Evolutionary conservation across 2,329 filamentous ascomycete genomes (phyloP).

Genomic region (Podosphaera xanthii): DNA sequence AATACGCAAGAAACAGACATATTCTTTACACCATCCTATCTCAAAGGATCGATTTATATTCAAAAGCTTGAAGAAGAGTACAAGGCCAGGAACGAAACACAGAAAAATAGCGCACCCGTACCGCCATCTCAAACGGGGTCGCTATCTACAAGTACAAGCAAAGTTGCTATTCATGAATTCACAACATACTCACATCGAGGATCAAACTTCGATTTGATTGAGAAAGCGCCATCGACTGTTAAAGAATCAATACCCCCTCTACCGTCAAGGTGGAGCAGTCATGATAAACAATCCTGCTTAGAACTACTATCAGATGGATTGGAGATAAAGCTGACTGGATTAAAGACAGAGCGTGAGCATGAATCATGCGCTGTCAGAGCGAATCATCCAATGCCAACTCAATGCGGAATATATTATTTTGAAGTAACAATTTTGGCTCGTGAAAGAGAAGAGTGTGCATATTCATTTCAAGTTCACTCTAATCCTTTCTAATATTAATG

Average conservation of each 20-base stretch:
- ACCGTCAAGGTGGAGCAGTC: slow-evolving; percentile 61
- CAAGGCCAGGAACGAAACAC: slow-evolving; percentile 30
- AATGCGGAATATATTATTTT: slow-evolving; percentile 89
- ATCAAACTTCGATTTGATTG: slow-evolving; percentile 65
- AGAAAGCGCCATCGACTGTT: slow-evolving; percentile 39
- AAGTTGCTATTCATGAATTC: slow-evolving; percentile 28
- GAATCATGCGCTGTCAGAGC: slow-evolving; percentile 68
- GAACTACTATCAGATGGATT: slow-evolving; percentile 54
- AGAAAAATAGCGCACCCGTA: slow-evolving; percentile 20
- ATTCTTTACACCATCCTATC: slow-evolving; percentile 72
- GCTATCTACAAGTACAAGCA: slow-evolving; percentile 32
- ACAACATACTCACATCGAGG: slow-evolving; percentile 46
- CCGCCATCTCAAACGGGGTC: slow-evolving; percentile 23
- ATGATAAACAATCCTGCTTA: slow-evolving; percentile 49
- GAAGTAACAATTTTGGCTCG: slow-evolving; percentile 47
- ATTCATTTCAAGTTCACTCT: background rate
- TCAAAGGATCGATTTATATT: slow-evolving; percentile 56
- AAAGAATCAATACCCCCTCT: slow-evolving; percentile 44
- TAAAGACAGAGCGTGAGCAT: slow-evolving; percentile 29
- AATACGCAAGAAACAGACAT: slow-evolving; percentile 14
- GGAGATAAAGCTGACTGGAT: slow-evolving; percentile 38
- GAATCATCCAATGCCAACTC: slow-evolving; percentile 65
- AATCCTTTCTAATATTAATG: slow-evolving; percentile 4
- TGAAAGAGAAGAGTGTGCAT: slow-evolving; percentile 39
- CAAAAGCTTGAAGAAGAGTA: slow-evolving; percentile 51